These are phyloP conservation scores for Symmetrospora coprosmae DNA, from an alignment of 768 basidiomycete genomes.

Conservation along the genomic window DNA sequence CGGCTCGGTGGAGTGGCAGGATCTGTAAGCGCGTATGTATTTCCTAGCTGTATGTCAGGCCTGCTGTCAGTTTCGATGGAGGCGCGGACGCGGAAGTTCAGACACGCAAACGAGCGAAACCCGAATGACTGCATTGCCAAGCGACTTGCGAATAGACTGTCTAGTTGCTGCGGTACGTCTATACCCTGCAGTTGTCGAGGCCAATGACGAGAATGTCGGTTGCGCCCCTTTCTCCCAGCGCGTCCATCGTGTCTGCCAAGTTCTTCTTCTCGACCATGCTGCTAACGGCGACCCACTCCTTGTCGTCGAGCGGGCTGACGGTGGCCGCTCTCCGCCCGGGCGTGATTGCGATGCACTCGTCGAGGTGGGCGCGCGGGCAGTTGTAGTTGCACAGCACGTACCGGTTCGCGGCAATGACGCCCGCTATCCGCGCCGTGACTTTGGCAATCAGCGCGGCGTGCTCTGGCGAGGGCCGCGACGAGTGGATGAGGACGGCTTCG, in stretches of 20 bases:
- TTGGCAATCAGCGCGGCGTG: conserved; percentile 56
- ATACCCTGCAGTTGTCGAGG: too few relatives aligned
- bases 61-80: too few relatives aligned
- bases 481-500: conserved; percentile 87
- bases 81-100: too few relatives aligned
- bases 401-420: conserved; percentile 64
- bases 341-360: conserved; percentile 54
- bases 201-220: conserved; percentile 81
- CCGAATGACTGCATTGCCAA: too few relatives aligned
- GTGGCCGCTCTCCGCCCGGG: conserved; percentile 84
- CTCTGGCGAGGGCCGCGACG: conserved; percentile 40
- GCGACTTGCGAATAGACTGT: too few relatives aligned
- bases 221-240: conserved; percentile 64
- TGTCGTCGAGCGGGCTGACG: conserved; percentile 59
- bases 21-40: too few relatives aligned
- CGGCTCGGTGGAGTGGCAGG: conserved; percentile 31
- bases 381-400: conserved; percentile 91
- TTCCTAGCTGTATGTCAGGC: too few relatives aligned
- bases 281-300: conserved; percentile 80
- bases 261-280: conserved; percentile 76
- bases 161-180: too few relatives aligned
- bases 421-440: conserved; percentile 75
- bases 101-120: too few relatives aligned
- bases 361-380: conserved; percentile 52
- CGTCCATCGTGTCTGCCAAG: conserved; percentile 74